phyloP scores from a whole-genome alignment of 768 basidiomycete species.

The Dioszegia aurantiaca region DNA sequence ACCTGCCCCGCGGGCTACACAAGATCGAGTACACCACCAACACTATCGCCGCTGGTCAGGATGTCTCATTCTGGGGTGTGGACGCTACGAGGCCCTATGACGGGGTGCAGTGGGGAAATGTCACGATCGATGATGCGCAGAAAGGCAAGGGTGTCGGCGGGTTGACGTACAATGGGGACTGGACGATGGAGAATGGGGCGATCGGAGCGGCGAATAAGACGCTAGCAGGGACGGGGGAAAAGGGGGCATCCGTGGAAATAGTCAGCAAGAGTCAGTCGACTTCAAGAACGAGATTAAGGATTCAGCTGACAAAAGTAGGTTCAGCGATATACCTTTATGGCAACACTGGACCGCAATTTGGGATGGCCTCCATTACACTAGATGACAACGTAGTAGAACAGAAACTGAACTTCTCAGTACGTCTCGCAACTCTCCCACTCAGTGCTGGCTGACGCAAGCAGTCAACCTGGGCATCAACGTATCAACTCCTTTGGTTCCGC shows the following conservation, averaged over 20 bases:
- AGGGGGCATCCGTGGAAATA: slow-evolving; percentile 16
- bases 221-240: slow-evolving; percentile 14
- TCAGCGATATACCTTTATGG: slow-evolving; percentile 34
- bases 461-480: slow-evolving; percentile 35
- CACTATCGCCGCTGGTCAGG: slow-evolving; percentile 7
- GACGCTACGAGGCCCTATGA: slow-evolving; percentile 23
- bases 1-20: slow-evolving; percentile 36
- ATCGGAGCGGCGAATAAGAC: slow-evolving; percentile 2
- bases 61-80: slow-evolving; percentile 45
- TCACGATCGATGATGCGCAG: slow-evolving; percentile 35
- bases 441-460: slow-evolving; percentile 8
- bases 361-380: slow-evolving; percentile 23
- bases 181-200: slow-evolving; percentile 6
- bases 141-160: background rate
- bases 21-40: slow-evolving; percentile 24
- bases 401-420: slow-evolving; percentile 27
- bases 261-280: slow-evolving; percentile 18
- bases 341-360: slow-evolving; percentile 26
- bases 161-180: slow-evolving; percentile 17
- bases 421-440: background rate
- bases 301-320: slow-evolving; percentile 17
- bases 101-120: slow-evolving; percentile 16
- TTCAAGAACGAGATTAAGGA: too few species aligned
- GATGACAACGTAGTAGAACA: slow-evolving; percentile 20
- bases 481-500: slow-evolving; percentile 41